Evolutionary conservation across 768 basidiomycete genomes (phyloP).

Genomic region (Dictyophora rubrovolvata): DNA sequence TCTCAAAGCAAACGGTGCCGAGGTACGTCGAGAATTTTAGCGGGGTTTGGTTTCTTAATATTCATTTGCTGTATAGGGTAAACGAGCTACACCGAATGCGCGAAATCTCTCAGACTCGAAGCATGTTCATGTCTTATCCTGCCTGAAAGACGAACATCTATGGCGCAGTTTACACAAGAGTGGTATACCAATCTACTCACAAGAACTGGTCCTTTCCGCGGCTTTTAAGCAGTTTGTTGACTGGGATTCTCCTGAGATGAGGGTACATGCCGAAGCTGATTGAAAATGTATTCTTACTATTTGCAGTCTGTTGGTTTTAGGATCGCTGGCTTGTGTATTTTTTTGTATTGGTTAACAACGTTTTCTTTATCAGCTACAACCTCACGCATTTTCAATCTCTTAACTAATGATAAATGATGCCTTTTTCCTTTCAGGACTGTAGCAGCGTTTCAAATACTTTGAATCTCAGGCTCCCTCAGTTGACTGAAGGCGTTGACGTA

Average conservation of each 20-base stretch:
- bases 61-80: neutral
- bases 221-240: conserved; percentile 59
- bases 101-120: conserved; percentile 44
- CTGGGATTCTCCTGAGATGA: conserved; percentile 32
- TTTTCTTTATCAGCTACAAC: no score
- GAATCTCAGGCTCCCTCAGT: no score
- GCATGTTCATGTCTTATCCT: conserved; percentile 59
- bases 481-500: no score
- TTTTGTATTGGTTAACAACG: no score
- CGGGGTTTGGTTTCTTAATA: neutral
- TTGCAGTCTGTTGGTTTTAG: no score
- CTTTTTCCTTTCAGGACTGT: no score
- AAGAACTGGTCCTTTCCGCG: conserved; percentile 55
- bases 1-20: conserved; percentile 59
- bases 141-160: conserved; percentile 47
- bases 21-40: conserved; percentile 31
- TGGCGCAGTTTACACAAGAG: conserved; percentile 53
- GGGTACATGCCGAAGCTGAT: neutral
- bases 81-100: conserved; percentile 40
- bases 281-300: neutral
- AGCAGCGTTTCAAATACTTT: no score
- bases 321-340: no score
- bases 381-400: no score
- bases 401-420: no score
- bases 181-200: conserved; percentile 50